phyloP scores from a whole-genome alignment of 177 flowering plant genomes.

The Telopea speciosissima region DNA sequence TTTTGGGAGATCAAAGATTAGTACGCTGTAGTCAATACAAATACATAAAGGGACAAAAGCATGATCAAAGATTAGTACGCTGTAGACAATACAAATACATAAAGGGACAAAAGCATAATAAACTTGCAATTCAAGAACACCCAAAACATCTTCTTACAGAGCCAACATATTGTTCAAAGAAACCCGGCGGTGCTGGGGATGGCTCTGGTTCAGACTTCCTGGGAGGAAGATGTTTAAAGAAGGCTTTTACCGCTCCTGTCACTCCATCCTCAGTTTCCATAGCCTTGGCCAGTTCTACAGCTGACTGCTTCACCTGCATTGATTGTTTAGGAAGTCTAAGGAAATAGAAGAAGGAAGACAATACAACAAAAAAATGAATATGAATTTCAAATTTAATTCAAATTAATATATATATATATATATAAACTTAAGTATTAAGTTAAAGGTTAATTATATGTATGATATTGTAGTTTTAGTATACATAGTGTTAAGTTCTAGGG shows the following conservation, averaged over 20 bases:
- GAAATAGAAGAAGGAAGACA: too few species aligned
- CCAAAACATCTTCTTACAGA: slow-evolving; percentile 73
- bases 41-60: not conserved
- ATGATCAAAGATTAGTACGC: not conserved
- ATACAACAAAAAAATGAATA: too few species aligned
- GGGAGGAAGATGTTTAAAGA: slow-evolving; percentile 75
- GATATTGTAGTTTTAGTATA: too few species aligned
- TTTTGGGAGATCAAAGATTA: not conserved
- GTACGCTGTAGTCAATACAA: not conserved
- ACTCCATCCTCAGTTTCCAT: slow-evolving; percentile 95
- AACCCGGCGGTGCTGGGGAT: slow-evolving; percentile 20
- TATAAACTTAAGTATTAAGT: too few species aligned
- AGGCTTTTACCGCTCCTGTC: slow-evolving; percentile 89
- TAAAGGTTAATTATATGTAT: too few species aligned
- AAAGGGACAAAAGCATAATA: not conserved
- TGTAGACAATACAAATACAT: not conserved
- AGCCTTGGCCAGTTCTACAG: slow-evolving; percentile 74
- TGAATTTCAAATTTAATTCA: too few species aligned
- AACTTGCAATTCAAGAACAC: slow-evolving; percentile 36
- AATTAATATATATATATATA: too few species aligned
- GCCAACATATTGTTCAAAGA: slow-evolving; percentile 18
- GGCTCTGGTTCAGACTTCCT: slow-evolving; percentile 34
- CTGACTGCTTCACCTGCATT: slow-evolving; percentile 74
- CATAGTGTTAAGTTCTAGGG: too few species aligned
- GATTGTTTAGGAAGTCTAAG: not conserved